These are phyloP conservation scores for Colletotrichum tropicicola DNA, from an alignment of 2,329 filamentous ascomycete species.

Conservation along the genomic window DNA sequence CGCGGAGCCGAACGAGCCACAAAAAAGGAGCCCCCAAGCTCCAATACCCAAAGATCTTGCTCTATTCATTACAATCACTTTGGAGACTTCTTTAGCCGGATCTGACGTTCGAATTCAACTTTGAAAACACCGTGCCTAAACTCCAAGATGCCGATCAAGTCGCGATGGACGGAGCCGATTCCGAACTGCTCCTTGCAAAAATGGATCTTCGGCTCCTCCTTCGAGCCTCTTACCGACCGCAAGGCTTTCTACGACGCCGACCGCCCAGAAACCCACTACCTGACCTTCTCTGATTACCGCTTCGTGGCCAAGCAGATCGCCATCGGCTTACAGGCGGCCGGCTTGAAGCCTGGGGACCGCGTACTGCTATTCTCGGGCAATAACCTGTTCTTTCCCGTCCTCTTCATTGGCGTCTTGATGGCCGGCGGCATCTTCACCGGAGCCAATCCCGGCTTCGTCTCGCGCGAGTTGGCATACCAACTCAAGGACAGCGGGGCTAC, in stretches of 20 bases:
- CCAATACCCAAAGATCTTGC: too few species aligned
- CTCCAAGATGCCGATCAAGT: conserved; percentile 54
- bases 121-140: neutral
- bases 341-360: conserved; percentile 73
- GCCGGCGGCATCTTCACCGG: conserved; percentile 82
- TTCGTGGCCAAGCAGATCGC: conserved; percentile 78
- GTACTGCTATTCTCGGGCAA: conserved; percentile 80
- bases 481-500: conserved; percentile 74
- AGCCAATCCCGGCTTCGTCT: conserved; percentile 74
- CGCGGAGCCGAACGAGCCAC: too few species aligned
- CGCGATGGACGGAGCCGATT: conserved; percentile 54
- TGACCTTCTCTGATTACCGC: conserved; percentile 72
- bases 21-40: too few species aligned
- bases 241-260: conserved; percentile 71
- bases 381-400: conserved; percentile 74
- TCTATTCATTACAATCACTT: too few species aligned
- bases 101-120: neutral
- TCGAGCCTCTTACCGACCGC: conserved; percentile 50
- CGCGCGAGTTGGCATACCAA: conserved; percentile 79
- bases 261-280: conserved; percentile 70
- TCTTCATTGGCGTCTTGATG: conserved; percentile 79
- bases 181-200: conserved; percentile 60
- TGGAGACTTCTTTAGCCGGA: neutral
- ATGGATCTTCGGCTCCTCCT: conserved; percentile 63
- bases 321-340: conserved; percentile 69